Percentiles rank a stretch among this genome's conserved stretches.
phyloP scores from a whole-genome alignment of 1,284 basidiomycete species.

The Schizopora paradoxa region DNA sequence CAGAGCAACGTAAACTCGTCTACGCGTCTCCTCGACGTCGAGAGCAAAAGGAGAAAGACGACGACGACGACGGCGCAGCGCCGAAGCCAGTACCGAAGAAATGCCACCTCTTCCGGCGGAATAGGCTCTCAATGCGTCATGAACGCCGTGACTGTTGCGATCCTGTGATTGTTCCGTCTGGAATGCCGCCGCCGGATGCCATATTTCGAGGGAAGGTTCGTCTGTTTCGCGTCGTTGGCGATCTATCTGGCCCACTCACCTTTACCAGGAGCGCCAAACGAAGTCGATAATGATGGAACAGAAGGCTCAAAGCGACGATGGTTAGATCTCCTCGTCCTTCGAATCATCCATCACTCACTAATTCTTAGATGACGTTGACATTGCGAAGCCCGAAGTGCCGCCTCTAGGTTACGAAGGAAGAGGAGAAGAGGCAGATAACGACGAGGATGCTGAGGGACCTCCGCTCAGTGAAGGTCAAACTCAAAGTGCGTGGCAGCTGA shows the following conservation, averaged over 20 bases:
- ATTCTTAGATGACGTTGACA: constrained; percentile 70
- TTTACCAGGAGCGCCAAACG: constrained; percentile 55
- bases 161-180: constrained; percentile 87
- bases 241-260: constrained; percentile 7
- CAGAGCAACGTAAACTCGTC: constrained; percentile 78
- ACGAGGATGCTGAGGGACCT: constrained; percentile 9
- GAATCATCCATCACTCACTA: no score
- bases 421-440: constrained; percentile 5
- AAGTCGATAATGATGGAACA: constrained; percentile 56
- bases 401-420: constrained; percentile 51
- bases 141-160: constrained; percentile 92
- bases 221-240: constrained; percentile 18
- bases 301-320: constrained; percentile 34
- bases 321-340: no score
- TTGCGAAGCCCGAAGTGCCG: constrained; percentile 81
- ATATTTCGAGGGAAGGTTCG: constrained; percentile 79
- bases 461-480: no score
- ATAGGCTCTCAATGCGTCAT: constrained; percentile 78
- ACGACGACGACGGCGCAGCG: constrained; percentile 24
- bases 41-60: no score
- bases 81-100: constrained; percentile 33
- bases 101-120: constrained; percentile 70
- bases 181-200: constrained; percentile 97
- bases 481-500: no score
- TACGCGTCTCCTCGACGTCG: constrained; percentile 45